Evolutionary conservation across 2,329 filamentous ascomycete genomes (phyloP), one percentile per base, ranked within the genome.

Genomic region (Calonectria fujianensis): DNA sequence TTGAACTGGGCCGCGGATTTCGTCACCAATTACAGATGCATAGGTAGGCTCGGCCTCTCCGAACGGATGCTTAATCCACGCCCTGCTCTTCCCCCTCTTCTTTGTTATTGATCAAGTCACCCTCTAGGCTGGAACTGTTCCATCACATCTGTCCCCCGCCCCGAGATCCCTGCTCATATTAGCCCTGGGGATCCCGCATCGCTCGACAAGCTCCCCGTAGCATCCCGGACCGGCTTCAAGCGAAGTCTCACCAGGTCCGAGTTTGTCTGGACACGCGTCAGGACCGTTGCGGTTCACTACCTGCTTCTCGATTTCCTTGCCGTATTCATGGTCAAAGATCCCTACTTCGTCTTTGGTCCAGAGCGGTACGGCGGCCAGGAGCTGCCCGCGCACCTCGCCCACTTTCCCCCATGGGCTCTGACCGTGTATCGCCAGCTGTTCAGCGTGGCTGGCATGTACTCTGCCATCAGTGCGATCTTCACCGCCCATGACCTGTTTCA

Each of bases 291-390:
- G 2, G 71, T 89, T 48, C 87, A 88, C 76, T 97, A 95, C 82
- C 76, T 97, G 16, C 75, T 90, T 10, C 86, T 98, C 11, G 96
- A 98, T 83, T 73, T 92, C 9, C 84, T 95, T 68, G 94, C 94
- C 80, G 89, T 92, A 2, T 76, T 92, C 75, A 93, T 95, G 86
- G 92, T 93, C 78, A 90, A 91, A 69, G 96, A 98, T 80, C 93
- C 94, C 0, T 98, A 96, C 86, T 98, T 96, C 84, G 81, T 92
- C 73, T 82, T 90, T 31, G 89, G 91, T 0, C 85, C 85, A 2
- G 81, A 85, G 5, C 85, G 61, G 27, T 54, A 14, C 27, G 10
- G 87, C 69, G 81, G 83, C 73, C 69, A 78, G 57, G 65, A 77
- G 20, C 75, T 86, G 74, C 84, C 92, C 74, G 68, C 86, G 81